phyloP scores from a whole-genome alignment of 1,284 basidiomycete genomes.

The Pseudozyma flocculosa region DNA sequence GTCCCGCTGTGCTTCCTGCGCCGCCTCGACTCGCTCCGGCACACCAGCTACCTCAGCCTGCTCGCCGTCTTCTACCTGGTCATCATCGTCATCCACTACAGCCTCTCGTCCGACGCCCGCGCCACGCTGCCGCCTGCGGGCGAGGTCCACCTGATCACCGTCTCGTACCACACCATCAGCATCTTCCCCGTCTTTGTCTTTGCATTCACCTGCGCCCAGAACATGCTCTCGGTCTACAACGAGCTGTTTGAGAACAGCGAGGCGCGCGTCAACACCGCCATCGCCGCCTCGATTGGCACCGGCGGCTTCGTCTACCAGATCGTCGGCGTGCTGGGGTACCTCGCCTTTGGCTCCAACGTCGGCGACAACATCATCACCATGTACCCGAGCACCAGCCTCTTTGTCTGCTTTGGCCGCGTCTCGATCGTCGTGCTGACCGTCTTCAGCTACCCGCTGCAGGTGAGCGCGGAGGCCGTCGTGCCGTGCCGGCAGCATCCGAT shows the following conservation, averaged over 20 bases:
- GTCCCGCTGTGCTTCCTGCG: conserved; percentile 80
- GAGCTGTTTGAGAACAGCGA: conserved; percentile 83
- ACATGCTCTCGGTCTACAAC: conserved; percentile 75
- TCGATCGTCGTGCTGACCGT: conserved; percentile 80
- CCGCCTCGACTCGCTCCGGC: conserved; percentile 69
- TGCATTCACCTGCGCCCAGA: conserved; percentile 62
- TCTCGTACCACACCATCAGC: conserved; percentile 70
- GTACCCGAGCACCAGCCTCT: conserved; percentile 86
- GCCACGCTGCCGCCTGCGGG: conserved; percentile 39
- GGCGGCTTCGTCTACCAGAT: conserved; percentile 53
- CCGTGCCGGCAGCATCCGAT: too few relatives aligned
- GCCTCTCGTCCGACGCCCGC: conserved; percentile 30
- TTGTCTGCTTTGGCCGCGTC: conserved; percentile 88
- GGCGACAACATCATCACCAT: conserved; percentile 56
- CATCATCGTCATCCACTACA: conserved; percentile 51
- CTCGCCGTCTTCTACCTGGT: conserved; percentile 69
- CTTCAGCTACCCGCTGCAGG: conserved; percentile 64
- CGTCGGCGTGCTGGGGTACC: conserved; percentile 71
- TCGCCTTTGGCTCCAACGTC: conserved; percentile 83
- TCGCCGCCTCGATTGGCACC: conserved; percentile 77
- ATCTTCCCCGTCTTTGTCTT: conserved; percentile 91
- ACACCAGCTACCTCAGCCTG: conserved; percentile 81
- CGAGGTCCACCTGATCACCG: conserved; percentile 23
- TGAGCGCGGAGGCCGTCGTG: conserved; percentile 9
- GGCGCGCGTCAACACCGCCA: conserved; percentile 79